These are phyloP conservation scores for Coemansia pectinata DNA, from an alignment of 192 early-diverging fungal species.

Conservation along the genomic window DNA sequence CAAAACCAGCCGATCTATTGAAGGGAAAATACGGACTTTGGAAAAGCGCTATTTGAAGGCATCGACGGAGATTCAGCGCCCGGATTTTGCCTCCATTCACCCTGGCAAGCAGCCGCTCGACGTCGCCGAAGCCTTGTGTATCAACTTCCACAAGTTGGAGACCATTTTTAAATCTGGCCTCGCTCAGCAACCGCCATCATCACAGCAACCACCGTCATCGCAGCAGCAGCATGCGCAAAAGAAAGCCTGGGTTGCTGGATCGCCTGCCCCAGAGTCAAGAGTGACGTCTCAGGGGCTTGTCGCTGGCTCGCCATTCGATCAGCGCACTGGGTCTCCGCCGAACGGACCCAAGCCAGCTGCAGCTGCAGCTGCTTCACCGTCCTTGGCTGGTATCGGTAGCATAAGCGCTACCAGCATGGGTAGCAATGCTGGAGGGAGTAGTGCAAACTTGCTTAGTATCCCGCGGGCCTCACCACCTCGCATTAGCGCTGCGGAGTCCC, in stretches of 20 bases:
- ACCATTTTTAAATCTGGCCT: constrained; percentile 36
- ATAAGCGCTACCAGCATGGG: neutral
- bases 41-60: constrained; percentile 49
- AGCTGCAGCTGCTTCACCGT: neutral
- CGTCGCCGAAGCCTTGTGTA: constrained; percentile 41
- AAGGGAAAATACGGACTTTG: constrained; percentile 54
- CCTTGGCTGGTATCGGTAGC: neutral
- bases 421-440: neutral
- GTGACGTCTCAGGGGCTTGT: neutral
- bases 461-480: constrained; percentile 39
- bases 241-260: constrained; percentile 5
- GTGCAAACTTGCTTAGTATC: constrained; percentile 17
- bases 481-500: constrained; percentile 33
- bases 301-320: neutral
- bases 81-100: constrained; percentile 29
- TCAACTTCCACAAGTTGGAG: constrained; percentile 44
- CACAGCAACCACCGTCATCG: neutral
- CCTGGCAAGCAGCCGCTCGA: constrained; percentile 43
- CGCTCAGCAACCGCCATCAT: neutral
- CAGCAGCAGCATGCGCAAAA: constrained; percentile 2
- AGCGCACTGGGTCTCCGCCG: neutral
- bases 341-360: neutral
- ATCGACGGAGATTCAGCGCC: constrained; percentile 27
- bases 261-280: neutral
- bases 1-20: constrained; percentile 54